Evolutionary conservation across 768 basidiomycete genomes (phyloP).

Genomic region (Pleurotus cornucopiae): DNA sequence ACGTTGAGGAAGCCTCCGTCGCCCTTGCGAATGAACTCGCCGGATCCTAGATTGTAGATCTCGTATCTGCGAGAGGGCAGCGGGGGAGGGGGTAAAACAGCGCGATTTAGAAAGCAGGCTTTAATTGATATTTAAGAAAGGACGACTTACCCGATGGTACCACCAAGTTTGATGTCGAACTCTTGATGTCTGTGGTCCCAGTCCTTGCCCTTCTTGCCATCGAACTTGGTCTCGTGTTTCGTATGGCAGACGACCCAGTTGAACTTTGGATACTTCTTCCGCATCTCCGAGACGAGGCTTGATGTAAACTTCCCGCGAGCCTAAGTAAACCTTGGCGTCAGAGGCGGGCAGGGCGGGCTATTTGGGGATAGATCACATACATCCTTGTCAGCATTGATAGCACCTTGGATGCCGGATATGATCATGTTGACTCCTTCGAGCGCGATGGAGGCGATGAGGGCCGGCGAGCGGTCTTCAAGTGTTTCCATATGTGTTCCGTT

Average conservation of each 20-base stretch:
- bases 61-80: not conserved
- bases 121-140: no score
- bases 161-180: constrained; percentile 7
- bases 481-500: not conserved
- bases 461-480: not conserved
- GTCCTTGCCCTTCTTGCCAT: constrained; percentile 14
- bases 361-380: not conserved
- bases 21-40: constrained; percentile 5
- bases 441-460: not conserved
- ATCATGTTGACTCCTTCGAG: not conserved
- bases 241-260: constrained; percentile 19
- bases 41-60: not conserved
- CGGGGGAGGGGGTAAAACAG: not conserved
- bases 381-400: not conserved
- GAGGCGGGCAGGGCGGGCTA: not conserved
- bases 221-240: constrained; percentile 12
- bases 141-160: constrained; percentile 15
- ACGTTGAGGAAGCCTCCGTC: constrained; percentile 10
- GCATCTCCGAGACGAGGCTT: not conserved
- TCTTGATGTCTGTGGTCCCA: constrained; percentile 17
- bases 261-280: constrained; percentile 12
- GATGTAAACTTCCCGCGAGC: constrained; percentile 1
- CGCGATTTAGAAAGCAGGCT: no score
- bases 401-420: not conserved
- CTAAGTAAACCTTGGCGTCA: not conserved